A percentile compares a stretch with the other conserved stretches of the same genome.
These are phyloP conservation scores for Ophiognomonia clavigignenti-juglandacearum DNA, from an alignment of 2,329 filamentous ascomycete genomes.

Conservation along the genomic window DNA sequence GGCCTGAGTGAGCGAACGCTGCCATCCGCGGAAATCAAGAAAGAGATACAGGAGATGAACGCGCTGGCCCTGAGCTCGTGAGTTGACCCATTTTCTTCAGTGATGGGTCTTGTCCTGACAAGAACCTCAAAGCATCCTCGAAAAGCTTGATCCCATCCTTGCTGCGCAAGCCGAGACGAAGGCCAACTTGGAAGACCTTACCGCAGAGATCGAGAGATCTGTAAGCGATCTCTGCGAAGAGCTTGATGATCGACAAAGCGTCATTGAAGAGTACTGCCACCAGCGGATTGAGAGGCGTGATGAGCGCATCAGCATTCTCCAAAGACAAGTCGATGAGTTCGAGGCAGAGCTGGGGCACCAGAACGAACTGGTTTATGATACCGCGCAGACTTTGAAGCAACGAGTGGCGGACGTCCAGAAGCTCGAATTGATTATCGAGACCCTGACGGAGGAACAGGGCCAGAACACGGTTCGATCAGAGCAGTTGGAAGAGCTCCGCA, in stretches of 20 bases:
- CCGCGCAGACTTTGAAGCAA: background rate
- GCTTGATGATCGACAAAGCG: slow-evolving; percentile 11
- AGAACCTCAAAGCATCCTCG: background rate
- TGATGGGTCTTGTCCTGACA: background rate
- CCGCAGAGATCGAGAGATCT: background rate
- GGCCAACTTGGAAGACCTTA: background rate
- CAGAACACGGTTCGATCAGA: slow-evolving; percentile 7
- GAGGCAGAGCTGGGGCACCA: slow-evolving; percentile 8
- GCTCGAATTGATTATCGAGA: slow-evolving; percentile 16
- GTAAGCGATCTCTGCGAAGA: slow-evolving; percentile 10
- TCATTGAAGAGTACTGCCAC: slow-evolving; percentile 17
- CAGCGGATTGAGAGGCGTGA: background rate
- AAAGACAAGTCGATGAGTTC: slow-evolving; percentile 14
- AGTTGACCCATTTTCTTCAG: background rate
- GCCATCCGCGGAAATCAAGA: background rate
- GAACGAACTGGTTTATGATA: background rate
- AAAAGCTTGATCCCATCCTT: slow-evolving; percentile 1
- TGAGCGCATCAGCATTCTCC: slow-evolving; percentile 4
- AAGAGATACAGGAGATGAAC: slow-evolving; percentile 8
- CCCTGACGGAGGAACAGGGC: slow-evolving; percentile 16
- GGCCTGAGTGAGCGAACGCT: background rate
- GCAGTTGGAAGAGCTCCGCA: slow-evolving; percentile 3
- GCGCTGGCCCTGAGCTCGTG: slow-evolving; percentile 3
- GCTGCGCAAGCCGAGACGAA: slow-evolving; percentile 6
- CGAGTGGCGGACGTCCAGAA: slow-evolving; percentile 11